phyloP scores from a whole-genome alignment of 441 rosid species.

The Eutrema salsugineum region DNA sequence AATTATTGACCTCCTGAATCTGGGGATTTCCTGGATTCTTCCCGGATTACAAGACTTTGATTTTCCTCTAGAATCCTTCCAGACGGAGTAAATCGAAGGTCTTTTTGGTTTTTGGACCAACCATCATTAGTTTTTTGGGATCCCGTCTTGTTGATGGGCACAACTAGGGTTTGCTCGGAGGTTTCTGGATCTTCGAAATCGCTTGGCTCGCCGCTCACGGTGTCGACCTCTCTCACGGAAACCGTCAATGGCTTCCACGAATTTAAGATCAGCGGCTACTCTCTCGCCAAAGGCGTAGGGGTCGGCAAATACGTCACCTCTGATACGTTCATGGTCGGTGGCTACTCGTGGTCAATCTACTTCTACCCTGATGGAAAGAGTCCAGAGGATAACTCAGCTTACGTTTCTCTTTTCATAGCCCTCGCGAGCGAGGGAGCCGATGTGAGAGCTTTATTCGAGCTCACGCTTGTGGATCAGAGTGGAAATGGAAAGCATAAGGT shows the following conservation, averaged over 20 bases:
- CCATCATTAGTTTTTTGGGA: background rate
- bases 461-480: conserved; percentile 90
- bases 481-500: conserved; percentile 85
- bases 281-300: conserved; percentile 85
- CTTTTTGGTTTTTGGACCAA: background rate
- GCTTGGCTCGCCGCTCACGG: conserved; percentile 32
- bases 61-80: background rate
- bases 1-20: conserved; percentile 5
- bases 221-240: conserved; percentile 74
- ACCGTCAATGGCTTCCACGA: conserved; percentile 90
- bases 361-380: conserved; percentile 99
- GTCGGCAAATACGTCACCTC: conserved; percentile 85
- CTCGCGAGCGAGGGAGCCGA: conserved; percentile 95
- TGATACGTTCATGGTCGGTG: conserved; percentile 82
- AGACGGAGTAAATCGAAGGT: background rate
- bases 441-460: conserved; percentile 91
- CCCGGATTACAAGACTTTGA: background rate
- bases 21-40: background rate
- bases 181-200: conserved; percentile 38
- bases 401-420: conserved; percentile 88
- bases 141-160: conserved; percentile 50
- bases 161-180: conserved; percentile 45
- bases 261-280: conserved; percentile 79
- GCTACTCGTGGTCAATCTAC: conserved; percentile 92
- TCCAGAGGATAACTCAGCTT: conserved; percentile 74